phyloP scores from a whole-genome alignment of 75 land plant species.

The Sequoia sempervirens region DNA sequence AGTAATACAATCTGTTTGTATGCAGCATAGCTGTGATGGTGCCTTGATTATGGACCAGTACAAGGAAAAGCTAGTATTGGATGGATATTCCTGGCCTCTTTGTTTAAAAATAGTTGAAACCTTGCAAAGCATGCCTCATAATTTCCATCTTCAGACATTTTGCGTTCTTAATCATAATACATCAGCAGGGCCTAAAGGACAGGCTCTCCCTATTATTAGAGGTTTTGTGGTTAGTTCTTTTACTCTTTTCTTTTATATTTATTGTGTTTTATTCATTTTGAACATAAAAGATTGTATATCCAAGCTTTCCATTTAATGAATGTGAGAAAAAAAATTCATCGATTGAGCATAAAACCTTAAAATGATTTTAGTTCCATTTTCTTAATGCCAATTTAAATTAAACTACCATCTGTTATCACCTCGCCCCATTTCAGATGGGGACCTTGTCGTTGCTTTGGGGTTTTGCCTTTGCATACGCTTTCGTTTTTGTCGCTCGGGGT shows the following conservation, averaged over 20 bases:
- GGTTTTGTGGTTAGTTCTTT: slow-evolving; percentile 49
- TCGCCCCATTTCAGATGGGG: too few species aligned
- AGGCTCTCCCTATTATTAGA: slow-evolving; percentile 34
- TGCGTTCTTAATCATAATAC: slow-evolving; percentile 59
- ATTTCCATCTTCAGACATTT: slow-evolving; percentile 51
- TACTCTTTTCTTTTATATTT: not conserved
- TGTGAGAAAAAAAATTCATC: not conserved
- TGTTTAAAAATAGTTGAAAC: slow-evolving; percentile 39
- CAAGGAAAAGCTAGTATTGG: slow-evolving; percentile 2
- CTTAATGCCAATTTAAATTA: not conserved
- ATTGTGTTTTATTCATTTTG: not conserved
- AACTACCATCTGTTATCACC: not conserved
- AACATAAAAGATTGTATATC: not conserved
- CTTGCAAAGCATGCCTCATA: slow-evolving; percentile 16
- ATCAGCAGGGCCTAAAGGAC: slow-evolving; percentile 34
- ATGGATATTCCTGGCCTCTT: slow-evolving; percentile 52
- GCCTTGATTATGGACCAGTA: not conserved
- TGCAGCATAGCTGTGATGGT: slow-evolving; percentile 8
- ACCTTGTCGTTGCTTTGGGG: too few species aligned
- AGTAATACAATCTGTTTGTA: not conserved
- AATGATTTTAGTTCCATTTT: not conserved
- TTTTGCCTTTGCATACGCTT: too few species aligned
- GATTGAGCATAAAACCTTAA: not conserved
- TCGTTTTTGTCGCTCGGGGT: too few species aligned
- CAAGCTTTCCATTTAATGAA: not conserved